These are phyloP conservation scores for Sarocladium brachiariae DNA, from an alignment of 2,329 filamentous ascomycete species.

Conservation along the genomic window DNA sequence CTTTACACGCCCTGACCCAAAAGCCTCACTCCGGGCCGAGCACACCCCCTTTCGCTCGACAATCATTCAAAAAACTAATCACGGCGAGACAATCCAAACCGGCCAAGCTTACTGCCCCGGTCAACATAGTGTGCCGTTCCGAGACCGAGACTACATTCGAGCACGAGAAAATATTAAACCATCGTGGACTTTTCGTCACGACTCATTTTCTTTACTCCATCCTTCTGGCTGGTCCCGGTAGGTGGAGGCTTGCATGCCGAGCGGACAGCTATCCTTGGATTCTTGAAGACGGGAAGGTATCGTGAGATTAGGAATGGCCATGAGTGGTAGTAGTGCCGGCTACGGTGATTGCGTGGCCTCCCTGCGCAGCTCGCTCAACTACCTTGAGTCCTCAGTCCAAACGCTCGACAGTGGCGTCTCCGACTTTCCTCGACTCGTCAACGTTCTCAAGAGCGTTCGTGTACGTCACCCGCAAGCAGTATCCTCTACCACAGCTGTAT, in stretches of 20 bases:
- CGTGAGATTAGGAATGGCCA: constrained; percentile 7
- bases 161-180: neutral
- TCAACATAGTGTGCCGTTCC: neutral
- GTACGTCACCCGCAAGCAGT: constrained; percentile 29
- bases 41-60: neutral
- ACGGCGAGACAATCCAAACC: constrained; percentile 8
- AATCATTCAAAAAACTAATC: constrained; percentile 1
- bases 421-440: constrained; percentile 50
- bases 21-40: constrained; percentile 1
- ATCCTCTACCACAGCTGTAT: too few species aligned
- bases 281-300: neutral
- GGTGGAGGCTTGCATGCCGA: neutral
- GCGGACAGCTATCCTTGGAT: neutral
- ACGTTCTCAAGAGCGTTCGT: constrained; percentile 50
- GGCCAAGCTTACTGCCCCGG: constrained; percentile 1
- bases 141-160: neutral
- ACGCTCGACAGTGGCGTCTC: constrained; percentile 49
- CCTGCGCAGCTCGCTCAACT: constrained; percentile 52
- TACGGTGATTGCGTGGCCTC: constrained; percentile 55
- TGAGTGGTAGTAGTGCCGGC: constrained; percentile 19
- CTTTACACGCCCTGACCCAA: constrained; percentile 4
- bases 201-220: too few species aligned
- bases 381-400: constrained; percentile 53
- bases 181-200: neutral
- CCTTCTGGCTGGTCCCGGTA: neutral